Evolutionary conservation across 2,329 filamentous ascomycete genomes (phyloP).

Genomic region (Xylaria sp.): DNA sequence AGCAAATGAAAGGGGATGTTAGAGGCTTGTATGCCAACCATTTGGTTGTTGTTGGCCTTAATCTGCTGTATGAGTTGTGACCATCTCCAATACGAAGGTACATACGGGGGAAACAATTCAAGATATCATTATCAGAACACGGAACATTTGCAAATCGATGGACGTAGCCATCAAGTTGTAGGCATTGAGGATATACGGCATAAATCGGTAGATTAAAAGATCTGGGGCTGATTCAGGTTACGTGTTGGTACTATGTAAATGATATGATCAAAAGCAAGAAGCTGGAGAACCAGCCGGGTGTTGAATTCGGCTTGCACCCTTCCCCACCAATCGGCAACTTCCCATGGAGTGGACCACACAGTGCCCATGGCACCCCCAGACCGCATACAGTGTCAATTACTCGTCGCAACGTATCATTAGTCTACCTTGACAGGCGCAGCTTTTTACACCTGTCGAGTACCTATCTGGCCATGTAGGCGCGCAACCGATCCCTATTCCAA

Average conservation of each 20-base stretch:
- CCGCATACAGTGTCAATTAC: conserved; percentile 8
- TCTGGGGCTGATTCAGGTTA: background rate
- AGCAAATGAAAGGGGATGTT: background rate
- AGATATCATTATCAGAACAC: background rate
- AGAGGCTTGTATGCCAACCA: background rate
- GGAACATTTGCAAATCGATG: too few relatives aligned
- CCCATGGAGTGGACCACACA: conserved; percentile 10
- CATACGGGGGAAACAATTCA: background rate
- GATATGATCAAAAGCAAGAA: conserved; percentile 10
- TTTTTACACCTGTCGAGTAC: background rate
- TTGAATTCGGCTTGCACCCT: background rate
- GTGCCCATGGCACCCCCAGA: background rate
- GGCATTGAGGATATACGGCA: background rate
- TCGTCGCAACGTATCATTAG: background rate
- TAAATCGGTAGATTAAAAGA: background rate
- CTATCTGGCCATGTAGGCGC: background rate
- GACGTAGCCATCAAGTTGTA: too few relatives aligned
- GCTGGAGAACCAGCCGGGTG: background rate
- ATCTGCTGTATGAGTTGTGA: background rate
- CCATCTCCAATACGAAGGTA: background rate
- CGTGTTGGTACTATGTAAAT: background rate
- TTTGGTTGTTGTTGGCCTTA: background rate
- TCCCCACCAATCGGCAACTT: conserved; percentile 24
- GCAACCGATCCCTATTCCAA: background rate
- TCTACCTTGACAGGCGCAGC: background rate